phyloP scores from a whole-genome alignment of 2,329 filamentous ascomycete species.

The Lasiodiplodia sp. region DNA sequence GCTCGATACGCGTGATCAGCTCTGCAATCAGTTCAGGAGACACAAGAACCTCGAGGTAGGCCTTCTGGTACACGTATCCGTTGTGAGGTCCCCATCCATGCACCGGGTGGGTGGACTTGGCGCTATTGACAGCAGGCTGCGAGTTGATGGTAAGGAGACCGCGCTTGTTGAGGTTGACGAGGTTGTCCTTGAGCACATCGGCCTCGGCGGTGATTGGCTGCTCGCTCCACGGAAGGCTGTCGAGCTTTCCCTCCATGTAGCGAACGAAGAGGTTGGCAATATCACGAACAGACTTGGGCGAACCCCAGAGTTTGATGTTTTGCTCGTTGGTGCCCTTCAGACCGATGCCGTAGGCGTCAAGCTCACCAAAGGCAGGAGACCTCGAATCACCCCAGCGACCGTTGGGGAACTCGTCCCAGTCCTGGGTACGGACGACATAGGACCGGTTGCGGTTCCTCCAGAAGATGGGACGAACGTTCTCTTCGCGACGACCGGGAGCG shows the following conservation, averaged over 20 bases:
- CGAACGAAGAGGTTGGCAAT: constrained; percentile 83
- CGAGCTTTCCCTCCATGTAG: constrained; percentile 82
- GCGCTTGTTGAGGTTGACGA: constrained; percentile 82
- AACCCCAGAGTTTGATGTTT: constrained; percentile 94
- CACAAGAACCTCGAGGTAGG: constrained; percentile 91
- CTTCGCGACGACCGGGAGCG: constrained; percentile 83
- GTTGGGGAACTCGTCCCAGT: constrained; percentile 99
- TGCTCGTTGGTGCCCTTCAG: constrained; percentile 94
- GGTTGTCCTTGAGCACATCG: constrained; percentile 75
- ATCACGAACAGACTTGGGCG: constrained; percentile 80
- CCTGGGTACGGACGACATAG: constrained; percentile 92
- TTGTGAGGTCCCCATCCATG: constrained; percentile 95
- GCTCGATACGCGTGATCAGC: constrained; percentile 78
- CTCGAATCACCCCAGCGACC: constrained; percentile 97
- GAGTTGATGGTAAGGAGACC: constrained; percentile 97
- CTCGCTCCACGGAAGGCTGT: constrained; percentile 93
- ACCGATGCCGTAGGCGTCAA: constrained; percentile 93
- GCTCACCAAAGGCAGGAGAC: constrained; percentile 93
- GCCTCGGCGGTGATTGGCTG: constrained; percentile 84
- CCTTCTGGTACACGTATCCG: constrained; percentile 98
- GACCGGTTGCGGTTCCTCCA: constrained; percentile 98
- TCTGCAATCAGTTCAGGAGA: constrained; percentile 80
- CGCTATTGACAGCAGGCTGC: constrained; percentile 91
- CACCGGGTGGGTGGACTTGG: constrained; percentile 83
- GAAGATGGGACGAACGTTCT: constrained; percentile 98